phyloP scores from a whole-genome alignment of 768 basidiomycete genomes.

The Termitomyces sp. region DNA sequence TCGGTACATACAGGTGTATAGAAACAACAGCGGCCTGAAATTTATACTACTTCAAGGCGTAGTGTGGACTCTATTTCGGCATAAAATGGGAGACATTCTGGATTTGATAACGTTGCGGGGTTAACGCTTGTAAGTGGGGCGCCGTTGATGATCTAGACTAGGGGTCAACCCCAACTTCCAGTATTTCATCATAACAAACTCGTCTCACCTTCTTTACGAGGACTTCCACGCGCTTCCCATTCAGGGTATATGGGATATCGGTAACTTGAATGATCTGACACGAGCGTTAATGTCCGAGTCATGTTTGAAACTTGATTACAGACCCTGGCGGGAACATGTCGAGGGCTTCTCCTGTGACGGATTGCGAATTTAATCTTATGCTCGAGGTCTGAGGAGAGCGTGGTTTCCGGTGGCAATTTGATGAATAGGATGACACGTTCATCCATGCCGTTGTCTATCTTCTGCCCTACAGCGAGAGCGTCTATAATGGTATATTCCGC shows the following conservation, averaged over 20 bases:
- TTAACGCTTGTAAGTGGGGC: slow-evolving; percentile 64
- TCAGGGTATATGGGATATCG: slow-evolving; percentile 77
- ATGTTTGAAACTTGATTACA: slow-evolving; percentile 17
- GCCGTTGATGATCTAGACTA: slow-evolving; percentile 68
- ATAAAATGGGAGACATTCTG: slow-evolving; percentile 64
- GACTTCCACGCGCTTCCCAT: slow-evolving; percentile 78
- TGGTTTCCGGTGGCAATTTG: slow-evolving; percentile 48
- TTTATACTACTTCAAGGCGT: slow-evolving; percentile 35
- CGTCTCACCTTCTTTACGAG: slow-evolving; percentile 62
- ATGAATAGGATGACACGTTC: slow-evolving; percentile 77
- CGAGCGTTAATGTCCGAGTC: background rate
- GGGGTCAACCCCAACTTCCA: slow-evolving; percentile 1
- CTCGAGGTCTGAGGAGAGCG: slow-evolving; percentile 46
- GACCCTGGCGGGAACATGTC: slow-evolving; percentile 75
- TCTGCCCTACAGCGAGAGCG: slow-evolving; percentile 67
- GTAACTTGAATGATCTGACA: slow-evolving; percentile 59
- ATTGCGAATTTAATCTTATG: slow-evolving; percentile 57
- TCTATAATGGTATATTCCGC: slow-evolving; percentile 43
- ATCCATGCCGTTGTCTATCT: slow-evolving; percentile 57
- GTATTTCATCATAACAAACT: background rate
- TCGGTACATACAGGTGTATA: background rate
- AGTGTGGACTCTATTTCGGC: slow-evolving; percentile 45
- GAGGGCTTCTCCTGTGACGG: slow-evolving; percentile 55
- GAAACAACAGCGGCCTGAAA: background rate
- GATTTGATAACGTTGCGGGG: slow-evolving; percentile 66